Evolutionary conservation across 2,329 filamentous ascomycete species (phyloP).

Genomic region (Penicillium sp.): DNA sequence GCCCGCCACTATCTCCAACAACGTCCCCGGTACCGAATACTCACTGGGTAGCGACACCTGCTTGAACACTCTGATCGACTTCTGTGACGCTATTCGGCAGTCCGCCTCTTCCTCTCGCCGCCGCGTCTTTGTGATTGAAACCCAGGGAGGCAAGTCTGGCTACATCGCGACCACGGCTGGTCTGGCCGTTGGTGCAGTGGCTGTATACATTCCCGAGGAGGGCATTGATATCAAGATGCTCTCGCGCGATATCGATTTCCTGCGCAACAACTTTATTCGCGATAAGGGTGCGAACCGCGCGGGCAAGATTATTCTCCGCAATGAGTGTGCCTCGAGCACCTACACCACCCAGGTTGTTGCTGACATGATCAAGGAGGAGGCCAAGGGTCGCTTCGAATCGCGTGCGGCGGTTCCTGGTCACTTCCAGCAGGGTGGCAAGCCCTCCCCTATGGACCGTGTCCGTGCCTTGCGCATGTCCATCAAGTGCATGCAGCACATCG

Average conservation of each 20-base stretch:
- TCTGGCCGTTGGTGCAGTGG: conserved; percentile 85
- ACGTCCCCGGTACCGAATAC: conserved; percentile 96
- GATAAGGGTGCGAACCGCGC: conserved; percentile 88
- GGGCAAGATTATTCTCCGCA: conserved; percentile 92
- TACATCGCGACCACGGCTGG: conserved; percentile 92
- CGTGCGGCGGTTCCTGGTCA: conserved; percentile 90
- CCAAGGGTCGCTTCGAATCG: conserved; percentile 87
- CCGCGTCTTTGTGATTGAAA: conserved; percentile 96
- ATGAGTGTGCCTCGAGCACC: conserved; percentile 87
- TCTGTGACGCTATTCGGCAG: conserved; percentile 97
- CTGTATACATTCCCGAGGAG: conserved; percentile 96
- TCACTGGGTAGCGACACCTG: conserved; percentile 96
- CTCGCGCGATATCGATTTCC: conserved; percentile 81
- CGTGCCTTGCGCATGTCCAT: conserved; percentile 89
- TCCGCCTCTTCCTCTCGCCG: conserved; percentile 91
- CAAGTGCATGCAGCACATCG: conserved; percentile 90
- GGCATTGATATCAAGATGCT: conserved; percentile 94
- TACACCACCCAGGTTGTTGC: conserved; percentile 94
- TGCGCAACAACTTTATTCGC: conserved; percentile 79
- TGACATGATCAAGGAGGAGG: conserved; percentile 92
- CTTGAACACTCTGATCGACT: conserved; percentile 89
- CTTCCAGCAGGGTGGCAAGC: conserved; percentile 90
- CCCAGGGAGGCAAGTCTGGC: conserved; percentile 90
- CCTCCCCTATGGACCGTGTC: conserved; percentile 94
- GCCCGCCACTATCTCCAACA: conserved; percentile 98